phyloP scores from a whole-genome alignment of 2,329 filamentous ascomycete species.

The Penicillium hesseltinei region DNA sequence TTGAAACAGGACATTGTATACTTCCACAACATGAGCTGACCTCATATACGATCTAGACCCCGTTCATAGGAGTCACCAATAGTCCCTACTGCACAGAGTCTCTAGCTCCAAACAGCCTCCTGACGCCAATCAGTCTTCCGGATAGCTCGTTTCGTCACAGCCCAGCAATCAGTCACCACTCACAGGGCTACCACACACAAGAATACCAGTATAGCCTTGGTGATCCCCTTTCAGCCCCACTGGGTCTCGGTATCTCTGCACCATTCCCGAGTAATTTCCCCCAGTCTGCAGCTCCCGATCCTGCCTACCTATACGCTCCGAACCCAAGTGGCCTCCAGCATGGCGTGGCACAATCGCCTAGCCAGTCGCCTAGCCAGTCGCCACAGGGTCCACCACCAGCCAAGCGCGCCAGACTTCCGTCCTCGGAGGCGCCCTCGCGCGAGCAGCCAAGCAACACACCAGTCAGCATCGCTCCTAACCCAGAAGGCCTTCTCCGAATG shows the following conservation, averaged over 20 bases:
- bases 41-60: conserved; percentile 15
- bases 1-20: not conserved
- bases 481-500: conserved; percentile 39
- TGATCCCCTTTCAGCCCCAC: conserved; percentile 28
- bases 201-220: conserved; percentile 37
- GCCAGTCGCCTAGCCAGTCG: conserved; percentile 26
- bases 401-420: conserved; percentile 27
- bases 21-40: conserved; percentile 11
- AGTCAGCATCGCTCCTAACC: conserved; percentile 40
- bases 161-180: conserved; percentile 38
- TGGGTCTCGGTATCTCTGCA: conserved; percentile 41
- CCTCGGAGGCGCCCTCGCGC: conserved; percentile 11
- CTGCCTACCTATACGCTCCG: conserved; percentile 27
- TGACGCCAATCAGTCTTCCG: conserved; percentile 42
- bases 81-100: conserved; percentile 36
- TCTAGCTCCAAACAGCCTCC: conserved; percentile 29
- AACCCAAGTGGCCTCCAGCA: conserved; percentile 23
- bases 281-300: conserved; percentile 22
- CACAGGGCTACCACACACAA: conserved; percentile 24
- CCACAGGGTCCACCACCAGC: conserved; percentile 23
- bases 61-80: conserved; percentile 26
- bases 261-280: conserved; percentile 34
- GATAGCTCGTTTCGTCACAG: conserved; percentile 38
- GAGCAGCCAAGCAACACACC: conserved; percentile 28
- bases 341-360: conserved; percentile 19